These are phyloP conservation scores for Amaranthus palmeri DNA, from an alignment of 148 eudicot species.

Conservation along the genomic window DNA sequence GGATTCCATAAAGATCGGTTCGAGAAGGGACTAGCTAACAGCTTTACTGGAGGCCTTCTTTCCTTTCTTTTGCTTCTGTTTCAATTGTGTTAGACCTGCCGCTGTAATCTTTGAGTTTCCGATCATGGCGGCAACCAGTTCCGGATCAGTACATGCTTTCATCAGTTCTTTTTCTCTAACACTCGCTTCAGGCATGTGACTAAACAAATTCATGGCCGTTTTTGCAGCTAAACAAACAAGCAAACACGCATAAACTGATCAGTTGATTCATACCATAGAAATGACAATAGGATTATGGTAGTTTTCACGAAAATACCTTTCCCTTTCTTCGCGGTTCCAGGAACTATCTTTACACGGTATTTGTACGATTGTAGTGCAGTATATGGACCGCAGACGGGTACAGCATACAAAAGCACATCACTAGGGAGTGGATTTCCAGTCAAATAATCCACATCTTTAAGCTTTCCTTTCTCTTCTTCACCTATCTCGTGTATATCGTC, in stretches of 20 bases:
- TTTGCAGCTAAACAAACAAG: constrained; percentile 66
- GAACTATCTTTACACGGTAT: constrained; percentile 85
- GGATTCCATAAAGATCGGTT: neutral
- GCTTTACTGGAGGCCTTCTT: constrained; percentile 61
- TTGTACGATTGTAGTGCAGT: constrained; percentile 81
- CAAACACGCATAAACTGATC: neutral
- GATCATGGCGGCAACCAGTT: constrained; percentile 80
- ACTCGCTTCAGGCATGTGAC: constrained; percentile 72
- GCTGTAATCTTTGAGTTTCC: constrained; percentile 84
- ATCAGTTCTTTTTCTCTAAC: constrained; percentile 87
- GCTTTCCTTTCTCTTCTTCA: constrained; percentile 83
- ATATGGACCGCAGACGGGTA: constrained; percentile 96
- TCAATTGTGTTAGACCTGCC: constrained; percentile 82
- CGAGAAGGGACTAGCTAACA: constrained; percentile 1
- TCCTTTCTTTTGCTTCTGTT: constrained; percentile 91
- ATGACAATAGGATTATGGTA: neutral
- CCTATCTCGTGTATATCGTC: constrained; percentile 96
- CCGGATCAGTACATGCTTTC: constrained; percentile 98
- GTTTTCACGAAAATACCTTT: constrained; percentile 52
- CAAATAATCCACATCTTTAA: constrained; percentile 88
- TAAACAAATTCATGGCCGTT: constrained; percentile 81
- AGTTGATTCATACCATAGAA: neutral
- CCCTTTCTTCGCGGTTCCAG: constrained; percentile 89
- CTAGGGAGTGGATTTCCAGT: constrained; percentile 77
- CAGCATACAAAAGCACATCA: constrained; percentile 87